phyloP scores from a whole-genome alignment of 2,329 filamentous ascomycete genomes.

The Colletotrichum sp. region DNA sequence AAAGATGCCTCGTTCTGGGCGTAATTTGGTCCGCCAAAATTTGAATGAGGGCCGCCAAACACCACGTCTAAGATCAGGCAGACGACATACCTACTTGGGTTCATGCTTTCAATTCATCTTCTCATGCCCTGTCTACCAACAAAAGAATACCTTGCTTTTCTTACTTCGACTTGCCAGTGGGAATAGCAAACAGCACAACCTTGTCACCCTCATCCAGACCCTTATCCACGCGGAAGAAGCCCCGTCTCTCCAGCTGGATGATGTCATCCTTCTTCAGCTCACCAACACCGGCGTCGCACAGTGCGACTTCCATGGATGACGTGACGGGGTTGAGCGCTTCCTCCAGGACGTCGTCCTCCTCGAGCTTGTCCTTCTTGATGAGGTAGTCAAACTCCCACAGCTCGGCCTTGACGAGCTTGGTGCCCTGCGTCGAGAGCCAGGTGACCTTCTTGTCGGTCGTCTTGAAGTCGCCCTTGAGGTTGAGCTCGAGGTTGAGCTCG shows the following conservation, averaged over 20 bases:
- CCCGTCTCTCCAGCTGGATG: slow-evolving; percentile 93
- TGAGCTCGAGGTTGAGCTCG: slow-evolving; percentile 79
- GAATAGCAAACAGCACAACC: slow-evolving; percentile 62
- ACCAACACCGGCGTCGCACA: slow-evolving; percentile 82
- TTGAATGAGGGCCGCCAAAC: no score
- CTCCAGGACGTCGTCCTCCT: slow-evolving; percentile 85
- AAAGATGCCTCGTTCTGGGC: no score
- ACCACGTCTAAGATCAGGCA: not conserved
- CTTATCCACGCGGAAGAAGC: slow-evolving; percentile 87
- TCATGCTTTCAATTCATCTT: slow-evolving; percentile 6
- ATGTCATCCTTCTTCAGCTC: slow-evolving; percentile 86
- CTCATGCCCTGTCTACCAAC: slow-evolving; percentile 2
- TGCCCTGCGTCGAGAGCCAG: slow-evolving; percentile 80
- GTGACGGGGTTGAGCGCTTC: slow-evolving; percentile 82
- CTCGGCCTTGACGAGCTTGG: slow-evolving; percentile 81
- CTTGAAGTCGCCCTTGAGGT: slow-evolving; percentile 92
- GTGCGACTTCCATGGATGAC: slow-evolving; percentile 73
- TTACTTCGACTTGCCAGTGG: slow-evolving; percentile 59
- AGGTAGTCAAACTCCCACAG: slow-evolving; percentile 95
- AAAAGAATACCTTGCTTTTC: not conserved
- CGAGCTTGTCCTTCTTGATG: slow-evolving; percentile 92
- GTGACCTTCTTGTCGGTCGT: slow-evolving; percentile 96
- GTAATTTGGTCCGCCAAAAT: fast-evolving
- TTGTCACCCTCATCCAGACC: slow-evolving; percentile 53
- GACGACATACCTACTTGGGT: not conserved